Evolutionary conservation across 2,329 filamentous ascomycete species (phyloP).

Genomic region (Fusarium bactridioides): DNA sequence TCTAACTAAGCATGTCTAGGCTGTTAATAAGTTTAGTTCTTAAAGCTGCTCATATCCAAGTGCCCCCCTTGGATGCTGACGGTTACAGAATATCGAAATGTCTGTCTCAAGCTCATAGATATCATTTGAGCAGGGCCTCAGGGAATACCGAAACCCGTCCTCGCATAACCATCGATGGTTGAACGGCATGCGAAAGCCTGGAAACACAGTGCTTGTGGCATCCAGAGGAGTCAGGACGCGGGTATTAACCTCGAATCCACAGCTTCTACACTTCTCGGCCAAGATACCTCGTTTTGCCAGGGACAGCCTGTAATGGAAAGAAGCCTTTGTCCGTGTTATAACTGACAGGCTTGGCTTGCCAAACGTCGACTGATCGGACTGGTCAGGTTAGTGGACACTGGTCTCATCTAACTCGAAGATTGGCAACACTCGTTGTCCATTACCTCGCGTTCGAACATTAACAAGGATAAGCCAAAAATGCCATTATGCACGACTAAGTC

Average conservation of each 20-base stretch:
- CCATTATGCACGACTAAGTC: neutral
- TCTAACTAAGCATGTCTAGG: neutral
- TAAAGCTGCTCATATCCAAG: neutral
- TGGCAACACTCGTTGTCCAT: neutral
- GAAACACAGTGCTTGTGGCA: neutral
- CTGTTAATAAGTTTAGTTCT: neutral
- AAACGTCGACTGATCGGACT: neutral
- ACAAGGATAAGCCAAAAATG: fast-evolving
- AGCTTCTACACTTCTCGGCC: neutral
- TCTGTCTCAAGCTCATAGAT: neutral
- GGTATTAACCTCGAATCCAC: neutral
- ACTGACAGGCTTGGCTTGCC: neutral
- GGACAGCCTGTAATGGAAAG: fast-evolving
- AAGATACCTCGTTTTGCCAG: neutral
- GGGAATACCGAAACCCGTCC: too few relatives aligned
- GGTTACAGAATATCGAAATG: neutral
- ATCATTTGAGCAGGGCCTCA: neutral
- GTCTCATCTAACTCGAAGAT: neutral
- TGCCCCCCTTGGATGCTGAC: too few relatives aligned
- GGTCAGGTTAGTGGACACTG: neutral
- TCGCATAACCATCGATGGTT: too few relatives aligned
- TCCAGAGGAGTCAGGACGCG: neutral
- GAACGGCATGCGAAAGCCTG: neutral
- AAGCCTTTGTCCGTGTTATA: neutral
- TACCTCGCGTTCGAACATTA: neutral